Base-by-base conservation (phyloP, 495 filamentous ascomycete species). In the Neurospora sp. region DNA sequence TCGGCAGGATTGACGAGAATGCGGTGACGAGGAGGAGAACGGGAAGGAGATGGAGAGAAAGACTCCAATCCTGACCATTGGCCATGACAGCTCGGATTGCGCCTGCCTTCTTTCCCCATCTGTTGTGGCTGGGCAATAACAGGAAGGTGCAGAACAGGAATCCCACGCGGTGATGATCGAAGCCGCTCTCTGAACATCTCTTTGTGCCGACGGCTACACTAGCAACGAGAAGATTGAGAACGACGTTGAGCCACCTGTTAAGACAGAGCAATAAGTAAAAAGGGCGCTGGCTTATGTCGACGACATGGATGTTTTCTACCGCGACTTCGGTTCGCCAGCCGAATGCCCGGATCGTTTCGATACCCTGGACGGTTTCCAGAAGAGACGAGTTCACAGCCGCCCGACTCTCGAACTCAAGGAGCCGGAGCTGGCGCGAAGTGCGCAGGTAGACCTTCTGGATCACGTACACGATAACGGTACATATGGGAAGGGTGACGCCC, bases 381-480 rank as follows among this genome's bases (percentile, higher is more conserved):
- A 91, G 90, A 59, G 87, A 85, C 0, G 88, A 85, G 71, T 86
- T 89, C 1, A 91, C 79, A 3, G 88, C 87, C 4, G 89, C 84
- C 76, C 89, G 88, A 16, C 87, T 83, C 78, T 91, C 89, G 9
- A 91, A 82, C 40, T 91, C 89, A 27, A 92, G 79, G 59, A 89
- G 82, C 41, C 89, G 88, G 6, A 92, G 78, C 74, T 91, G 89
- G 4, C 89, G 85, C 2, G 89, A 91, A 1, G 90, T 91, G 12
- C 87, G 84, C 5, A 92, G 82, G 72, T 92, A 92, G 42, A 87
- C 79, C 70, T 86, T 88, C 74, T 91, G 88, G 6, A 91, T 82
- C 18, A 85, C 39, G 72, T 87, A 90, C 6, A 89, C 72, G 35
- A 83, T 75, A 4, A 40, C 70, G 27, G 72, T 69, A 59, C 76